These are phyloP conservation scores for Oxytropis ochrocephala DNA, from an alignment of 306 rosid genomes.

Conservation along the genomic window DNA sequence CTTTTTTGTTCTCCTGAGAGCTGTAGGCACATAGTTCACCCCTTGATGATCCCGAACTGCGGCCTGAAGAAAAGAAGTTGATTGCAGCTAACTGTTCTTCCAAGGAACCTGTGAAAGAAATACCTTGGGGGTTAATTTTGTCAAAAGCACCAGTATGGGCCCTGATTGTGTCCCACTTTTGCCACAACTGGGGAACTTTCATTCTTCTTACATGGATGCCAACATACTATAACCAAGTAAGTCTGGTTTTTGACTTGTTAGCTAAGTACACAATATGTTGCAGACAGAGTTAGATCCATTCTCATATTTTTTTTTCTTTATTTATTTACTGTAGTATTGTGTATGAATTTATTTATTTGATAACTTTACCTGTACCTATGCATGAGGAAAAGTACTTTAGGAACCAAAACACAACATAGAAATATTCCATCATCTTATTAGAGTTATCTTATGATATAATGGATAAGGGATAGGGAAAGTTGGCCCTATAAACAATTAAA, in stretches of 20 bases:
- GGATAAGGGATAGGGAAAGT: background rate
- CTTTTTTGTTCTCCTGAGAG: constrained; percentile 11
- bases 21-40: constrained; percentile 90
- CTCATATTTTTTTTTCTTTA: background rate
- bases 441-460: background rate
- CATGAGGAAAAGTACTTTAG: background rate
- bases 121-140: constrained; percentile 87
- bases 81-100: constrained; percentile 46
- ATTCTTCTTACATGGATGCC: constrained; percentile 99
- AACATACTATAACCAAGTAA: constrained; percentile 94
- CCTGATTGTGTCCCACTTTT: constrained; percentile 82
- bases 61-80: constrained; percentile 76
- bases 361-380: background rate
- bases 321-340: background rate
- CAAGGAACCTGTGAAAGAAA: constrained; percentile 78
- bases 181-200: constrained; percentile 99
- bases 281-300: background rate
- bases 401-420: background rate
- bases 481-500: background rate
- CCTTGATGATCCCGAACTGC: constrained; percentile 84
- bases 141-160: constrained; percentile 98
- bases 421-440: background rate
- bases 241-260: constrained; percentile 16
- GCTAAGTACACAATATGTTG: background rate
- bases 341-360: background rate